phyloP scores from a whole-genome alignment of 176 grass and related monocot genomes.

The Musa schizocarpa region DNA sequence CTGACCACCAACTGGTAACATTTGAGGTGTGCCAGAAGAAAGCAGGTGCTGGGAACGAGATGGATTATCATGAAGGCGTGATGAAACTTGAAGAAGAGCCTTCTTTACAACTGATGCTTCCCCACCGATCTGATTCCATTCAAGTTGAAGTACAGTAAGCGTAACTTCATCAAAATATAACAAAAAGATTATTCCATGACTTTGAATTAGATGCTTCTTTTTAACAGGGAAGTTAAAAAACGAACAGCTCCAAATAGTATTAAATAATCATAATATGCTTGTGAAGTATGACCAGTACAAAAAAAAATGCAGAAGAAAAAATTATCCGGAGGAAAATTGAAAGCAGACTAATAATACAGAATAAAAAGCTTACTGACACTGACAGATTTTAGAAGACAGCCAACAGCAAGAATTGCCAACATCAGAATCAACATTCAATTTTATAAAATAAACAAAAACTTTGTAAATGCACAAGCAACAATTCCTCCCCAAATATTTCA shows the following conservation, averaged over 20 bases:
- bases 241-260: background rate
- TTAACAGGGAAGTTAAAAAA: background rate
- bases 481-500: background rate
- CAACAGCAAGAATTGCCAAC: background rate
- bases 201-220: too few relatives aligned
- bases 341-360: background rate
- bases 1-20: conserved; percentile 39
- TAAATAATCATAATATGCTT: background rate
- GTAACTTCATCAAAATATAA: background rate
- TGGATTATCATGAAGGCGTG: conserved; percentile 88
- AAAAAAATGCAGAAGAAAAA: background rate
- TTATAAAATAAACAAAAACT: background rate
- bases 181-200: too few relatives aligned
- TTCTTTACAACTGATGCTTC: conserved; percentile 65
- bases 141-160: conserved; percentile 6
- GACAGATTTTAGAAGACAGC: background rate
- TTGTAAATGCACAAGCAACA: background rate
- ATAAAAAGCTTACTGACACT: background rate
- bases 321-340: background rate
- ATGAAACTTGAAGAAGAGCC: conserved; percentile 74
- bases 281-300: background rate
- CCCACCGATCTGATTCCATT: conserved; percentile 58
- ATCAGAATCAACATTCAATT: background rate
- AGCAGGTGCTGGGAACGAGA: conserved; percentile 72
- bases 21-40: conserved; percentile 37